phyloP scores from a whole-genome alignment of 179 eudicot genomes.

The Spergularia azorica region DNA sequence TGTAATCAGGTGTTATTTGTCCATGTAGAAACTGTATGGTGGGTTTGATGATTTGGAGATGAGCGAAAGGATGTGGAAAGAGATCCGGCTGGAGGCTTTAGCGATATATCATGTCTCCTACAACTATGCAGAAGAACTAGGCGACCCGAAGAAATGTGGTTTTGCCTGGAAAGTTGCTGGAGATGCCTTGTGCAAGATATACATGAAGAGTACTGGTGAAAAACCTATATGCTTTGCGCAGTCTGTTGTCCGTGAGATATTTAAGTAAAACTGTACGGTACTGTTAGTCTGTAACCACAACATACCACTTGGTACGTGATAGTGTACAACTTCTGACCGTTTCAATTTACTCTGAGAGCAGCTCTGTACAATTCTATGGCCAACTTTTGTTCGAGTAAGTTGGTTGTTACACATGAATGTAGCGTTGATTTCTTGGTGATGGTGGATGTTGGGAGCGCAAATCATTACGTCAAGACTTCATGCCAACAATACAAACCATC shows the following conservation, averaged over 20 bases:
- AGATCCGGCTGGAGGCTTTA: slow-evolving; percentile 54
- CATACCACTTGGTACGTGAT: too few species aligned
- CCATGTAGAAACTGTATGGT: slow-evolving; percentile 27
- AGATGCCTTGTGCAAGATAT: slow-evolving; percentile 34
- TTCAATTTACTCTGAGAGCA: too few species aligned
- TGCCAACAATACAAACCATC: too few species aligned
- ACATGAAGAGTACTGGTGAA: slow-evolving; percentile 14
- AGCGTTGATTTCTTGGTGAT: too few species aligned
- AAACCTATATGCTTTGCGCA: slow-evolving; percentile 27
- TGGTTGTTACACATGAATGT: too few species aligned
- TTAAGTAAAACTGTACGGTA: too few species aligned
- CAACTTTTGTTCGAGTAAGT: too few species aligned
- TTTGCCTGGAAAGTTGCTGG: slow-evolving; percentile 88
- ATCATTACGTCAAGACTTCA: too few species aligned
- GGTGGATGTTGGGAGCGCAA: too few species aligned
- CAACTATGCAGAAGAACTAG: slow-evolving; percentile 31
- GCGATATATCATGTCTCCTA: slow-evolving; percentile 59
- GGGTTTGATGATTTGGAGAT: slow-evolving; percentile 47
- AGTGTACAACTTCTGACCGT: too few species aligned
- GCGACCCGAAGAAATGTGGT: slow-evolving; percentile 31
- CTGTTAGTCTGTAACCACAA: too few species aligned
- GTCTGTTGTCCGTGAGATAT: slow-evolving; percentile 27
- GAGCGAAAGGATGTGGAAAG: slow-evolving; percentile 35
- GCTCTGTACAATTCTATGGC: too few species aligned
- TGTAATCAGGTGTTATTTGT: background rate